Conservation (phyloP, 2,329 filamentous ascomycete species). For the Trichoderma sp. region DNA sequence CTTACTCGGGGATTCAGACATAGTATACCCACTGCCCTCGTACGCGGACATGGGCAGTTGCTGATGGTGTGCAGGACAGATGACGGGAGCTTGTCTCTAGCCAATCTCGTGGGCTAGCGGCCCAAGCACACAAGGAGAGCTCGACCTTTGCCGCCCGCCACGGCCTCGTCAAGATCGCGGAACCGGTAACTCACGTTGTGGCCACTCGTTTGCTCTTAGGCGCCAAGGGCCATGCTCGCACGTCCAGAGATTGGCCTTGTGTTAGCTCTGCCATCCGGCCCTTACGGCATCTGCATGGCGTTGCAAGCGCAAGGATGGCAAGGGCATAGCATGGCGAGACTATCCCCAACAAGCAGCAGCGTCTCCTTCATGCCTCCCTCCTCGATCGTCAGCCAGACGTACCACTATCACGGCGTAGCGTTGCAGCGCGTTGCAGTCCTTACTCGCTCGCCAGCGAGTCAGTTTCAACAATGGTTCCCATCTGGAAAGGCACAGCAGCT, state of each 20-base stretch:
- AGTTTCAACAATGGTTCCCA: slow-evolving; percentile 23
- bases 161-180: slow-evolving; percentile 19
- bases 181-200: slow-evolving; percentile 5
- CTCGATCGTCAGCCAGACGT: slow-evolving; percentile 15
- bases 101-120: slow-evolving; percentile 10
- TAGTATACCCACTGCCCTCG: neutral
- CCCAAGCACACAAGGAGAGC: neutral
- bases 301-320: slow-evolving; percentile 15
- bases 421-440: slow-evolving; percentile 23
- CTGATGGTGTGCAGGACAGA: slow-evolving; percentile 18
- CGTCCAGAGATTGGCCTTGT: slow-evolving; percentile 9
- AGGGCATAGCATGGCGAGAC: neutral
- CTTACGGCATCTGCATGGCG: slow-evolving; percentile 25
- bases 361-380: neutral
- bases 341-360: slow-evolving; percentile 25
- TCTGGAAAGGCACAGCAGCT: slow-evolving; percentile 8
- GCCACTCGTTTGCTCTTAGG: slow-evolving; percentile 4
- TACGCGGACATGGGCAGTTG: slow-evolving; percentile 7
- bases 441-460: slow-evolving; percentile 26
- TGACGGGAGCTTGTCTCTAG: slow-evolving; percentile 11
- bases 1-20: slow-evolving; percentile 11
- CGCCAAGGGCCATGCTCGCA: slow-evolving; percentile 12
- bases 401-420: slow-evolving; percentile 26
- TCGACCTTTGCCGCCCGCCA: slow-evolving; percentile 21
- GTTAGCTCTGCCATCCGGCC: neutral